Base-by-base conservation (phyloP, 2,329 filamentous ascomycete species). In the Dendrostoma leiphaemia region DNA sequence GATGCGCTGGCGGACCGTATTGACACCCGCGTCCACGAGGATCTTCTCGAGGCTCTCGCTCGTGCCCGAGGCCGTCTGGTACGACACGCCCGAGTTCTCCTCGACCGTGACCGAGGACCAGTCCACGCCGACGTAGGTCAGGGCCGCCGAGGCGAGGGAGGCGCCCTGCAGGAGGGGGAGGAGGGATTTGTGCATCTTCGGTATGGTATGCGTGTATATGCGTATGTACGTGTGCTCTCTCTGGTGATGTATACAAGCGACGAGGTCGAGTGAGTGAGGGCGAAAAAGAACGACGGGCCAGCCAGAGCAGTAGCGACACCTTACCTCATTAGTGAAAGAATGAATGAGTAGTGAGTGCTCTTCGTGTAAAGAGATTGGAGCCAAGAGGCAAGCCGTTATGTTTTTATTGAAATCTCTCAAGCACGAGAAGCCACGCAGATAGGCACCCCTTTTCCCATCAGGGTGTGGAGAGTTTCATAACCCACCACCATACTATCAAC, bases 1-100 rank as follows among this genome's bases (percentile, higher is more conserved):
- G 40, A 90, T 69, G 24, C 88, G 78, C 66, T 90, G 86, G 17
- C 86, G 81, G 43, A 89, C 82, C 0, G 82, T 86, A 67, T 89
- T 90, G 61, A 88, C 80, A 13, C 86, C 87, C 26, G 75, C 80
- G 10, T 71, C 71, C 3, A 74, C 78, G 3, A 90, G 70, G 50
- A 90, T 89, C 2, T 71, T 75, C 63, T 90, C 87, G 1, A 90
- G 73, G 0, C 82, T 69, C 54, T 83, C 72, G 0, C 70, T 68
- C 2, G 70, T 68, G 34, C 85, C 85, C 19, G 74, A 71, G 0
- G 74, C 66, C 46, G 78, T 81, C 60, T 82, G 85, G 74, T 88
- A 90, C 0, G 71, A 71, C 58, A 82, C 77, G 1, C 85, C 86
- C 0, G 79, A 74, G 2, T 74, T 71, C 64, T 90, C 86, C 62